Evolutionary conservation across 305 asterid species (phyloP).

Genomic region (Striga hermonthica): DNA sequence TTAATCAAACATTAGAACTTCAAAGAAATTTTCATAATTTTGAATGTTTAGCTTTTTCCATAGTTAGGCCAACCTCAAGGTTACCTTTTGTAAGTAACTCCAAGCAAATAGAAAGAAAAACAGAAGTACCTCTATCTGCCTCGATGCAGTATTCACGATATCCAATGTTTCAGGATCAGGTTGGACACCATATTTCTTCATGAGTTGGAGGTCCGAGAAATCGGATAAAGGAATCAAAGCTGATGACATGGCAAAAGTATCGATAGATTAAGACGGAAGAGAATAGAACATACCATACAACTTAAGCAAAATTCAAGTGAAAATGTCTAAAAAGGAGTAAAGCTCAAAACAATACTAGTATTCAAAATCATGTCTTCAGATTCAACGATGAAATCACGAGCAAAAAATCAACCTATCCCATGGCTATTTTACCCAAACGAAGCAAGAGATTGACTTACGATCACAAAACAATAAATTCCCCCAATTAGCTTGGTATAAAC

Average conservation of each 20-base stretch:
- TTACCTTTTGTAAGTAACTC: not conserved
- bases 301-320: too few species aligned
- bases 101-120: not conserved
- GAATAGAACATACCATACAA: not conserved
- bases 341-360: not conserved
- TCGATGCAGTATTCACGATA: constrained; percentile 55
- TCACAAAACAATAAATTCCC: too few species aligned
- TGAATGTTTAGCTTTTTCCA: too few species aligned
- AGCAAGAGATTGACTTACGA: not conserved
- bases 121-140: constrained; percentile 57
- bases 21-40: too few species aligned
- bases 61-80: too few species aligned
- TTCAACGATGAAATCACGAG: too few species aligned
- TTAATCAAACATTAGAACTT: too few species aligned
- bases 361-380: not conserved
- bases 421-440: not conserved
- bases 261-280: not conserved
- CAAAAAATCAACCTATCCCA: too few species aligned
- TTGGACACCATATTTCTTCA: constrained; percentile 64
- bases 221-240: constrained; percentile 79
- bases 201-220: constrained; percentile 41
- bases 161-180: constrained; percentile 72
- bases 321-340: not conserved
- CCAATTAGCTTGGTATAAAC: too few species aligned
- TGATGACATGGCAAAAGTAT: constrained; percentile 30